Evolutionary conservation across 805 yeast species (phyloP).

Genomic region (Ogataea kodamae): DNA sequence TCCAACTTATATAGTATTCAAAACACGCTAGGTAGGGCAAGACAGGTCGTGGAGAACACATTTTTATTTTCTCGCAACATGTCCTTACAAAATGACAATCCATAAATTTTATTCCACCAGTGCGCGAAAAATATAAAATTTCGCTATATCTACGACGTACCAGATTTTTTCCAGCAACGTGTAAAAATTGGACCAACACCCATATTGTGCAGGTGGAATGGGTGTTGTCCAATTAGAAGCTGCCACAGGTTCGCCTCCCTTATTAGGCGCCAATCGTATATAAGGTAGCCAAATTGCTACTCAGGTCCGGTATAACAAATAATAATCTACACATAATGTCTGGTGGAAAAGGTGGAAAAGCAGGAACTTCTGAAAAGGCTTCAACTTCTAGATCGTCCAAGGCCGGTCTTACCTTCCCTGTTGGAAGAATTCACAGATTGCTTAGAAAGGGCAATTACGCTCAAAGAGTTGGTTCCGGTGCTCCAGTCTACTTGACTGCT

Average conservation of each 20-base stretch:
- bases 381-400: conserved; percentile 97
- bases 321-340: conserved; percentile 35
- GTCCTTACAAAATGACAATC: conserved; percentile 17
- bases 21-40: conserved; percentile 7
- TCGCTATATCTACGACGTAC: conserved; percentile 23
- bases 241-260: conserved; percentile 4
- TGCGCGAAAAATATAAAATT: conserved; percentile 13
- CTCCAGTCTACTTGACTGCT: conserved; percentile 96
- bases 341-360: conserved; percentile 88
- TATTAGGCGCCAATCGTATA: conserved; percentile 4
- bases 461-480: conserved; percentile 98
- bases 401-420: conserved; percentile 99
- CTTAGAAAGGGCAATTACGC: conserved; percentile 97
- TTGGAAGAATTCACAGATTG: conserved; percentile 97
- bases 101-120: conserved; percentile 8
- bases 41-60: conserved; percentile 13
- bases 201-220: conserved; percentile 1
- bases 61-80: conserved; percentile 14
- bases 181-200: conserved; percentile 17
- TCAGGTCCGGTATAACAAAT: conserved; percentile 2
- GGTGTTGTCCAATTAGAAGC: conserved; percentile 3
- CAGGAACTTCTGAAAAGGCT: conserved; percentile 91
- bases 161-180: conserved; percentile 18
- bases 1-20: conserved; percentile 17
- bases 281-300: conserved; percentile 5